Evolutionary conservation across 306 rosid species (phyloP), one percentile per base, ranked within the genome.

Genomic region (Trichosanthes cucumerina): DNA sequence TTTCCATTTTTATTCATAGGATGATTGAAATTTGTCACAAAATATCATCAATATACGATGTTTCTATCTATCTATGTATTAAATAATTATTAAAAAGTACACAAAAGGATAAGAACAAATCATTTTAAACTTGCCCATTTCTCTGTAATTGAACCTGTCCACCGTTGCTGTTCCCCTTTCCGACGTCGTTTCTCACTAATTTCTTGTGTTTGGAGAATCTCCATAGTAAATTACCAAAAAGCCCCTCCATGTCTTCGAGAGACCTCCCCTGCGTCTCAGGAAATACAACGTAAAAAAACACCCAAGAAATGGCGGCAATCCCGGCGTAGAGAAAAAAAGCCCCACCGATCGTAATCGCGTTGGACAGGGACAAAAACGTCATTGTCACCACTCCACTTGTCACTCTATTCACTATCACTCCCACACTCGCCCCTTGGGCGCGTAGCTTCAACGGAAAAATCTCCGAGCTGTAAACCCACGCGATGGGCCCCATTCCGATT

Each of bases 401-500:
- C 3, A 85, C 64, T 57, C 96, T 82, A 54, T 93, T 92, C 53
- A 84, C 81, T 9, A 84, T 88, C 13, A 89, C 89, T 0, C 90
- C 97, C 54, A 86, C 52, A 8, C 97, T 88, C 31, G 82, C 73
- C 12, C 98, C 97, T 6, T 90, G 97, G 0, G 98, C 97, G 5
- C 98, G 85, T 24, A 93, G 78, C 92, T 73, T 83, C 87, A 94
- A 70, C 49, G 97, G 98, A 9, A 94, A 90, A 0, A 94, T 84
- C 83, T 94, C 97, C 0, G 97, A 82, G 49, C 91, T 87, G 57
- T 92, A 92, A 1, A 90, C 96, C 90, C 91, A 87, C 6, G 98
- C 78, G 44, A 92, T 89, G 76, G 98, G 98, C 0, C 98, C 98
- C 80, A 90, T 80, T 5, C 98, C 98, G 0, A 94, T 92, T 0